Base-by-base conservation (phyloP, 2,329 filamentous ascomycete species). In the Fusarium brevicatenulatum region DNA sequence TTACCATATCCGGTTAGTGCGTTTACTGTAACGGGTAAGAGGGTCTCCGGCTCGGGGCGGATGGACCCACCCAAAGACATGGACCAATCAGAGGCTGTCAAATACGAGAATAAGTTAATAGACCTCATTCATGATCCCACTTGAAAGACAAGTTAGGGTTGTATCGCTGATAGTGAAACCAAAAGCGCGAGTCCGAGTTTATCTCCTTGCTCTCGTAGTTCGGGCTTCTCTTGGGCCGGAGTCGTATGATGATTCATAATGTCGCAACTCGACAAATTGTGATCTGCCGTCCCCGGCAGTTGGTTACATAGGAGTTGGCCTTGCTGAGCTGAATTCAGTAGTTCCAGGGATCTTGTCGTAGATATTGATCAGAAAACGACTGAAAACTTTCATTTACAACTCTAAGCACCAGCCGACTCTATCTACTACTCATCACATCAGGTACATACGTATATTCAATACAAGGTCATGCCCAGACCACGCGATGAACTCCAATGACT, bases 31-130 rank as follows among this genome's bases (percentile, higher is more conserved):
- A 56, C 39, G 4, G 40, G 70, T 57, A 73, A 72, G 47, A 30
- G 37, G 50, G n/a, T 53, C 60, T 40, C 50, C 60, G 52, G 8
- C 5, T 7, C 3, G n/a, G 36, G 4, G 19, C 19, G 18, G 8
- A 21, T 1, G 8, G 13, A 7, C 39, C 34, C 52, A 52, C 50
- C 23, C 4, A 9, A 4, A 0, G 1, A 3, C 1, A 4, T 1
- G 2, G 4, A 1, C 66, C 70, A 73, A 73, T 73, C n/a, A 71
- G 9, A 46, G 5, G 8, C 5, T 15, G 16, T 12, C 32, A 13
- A 49, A 73, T 72, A 73, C 66, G 70, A 72, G 40, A 59, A 67
- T 30, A 25, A 53, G 68, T 52, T 47, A 70, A 56, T 9, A 25
- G 28, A 40, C 7, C 18, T 34, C n/a, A 57, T 18, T 34, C n/a